phyloP scores from a whole-genome alignment of 2,329 filamentous ascomycete genomes.

The Calonectria crousiana region DNA sequence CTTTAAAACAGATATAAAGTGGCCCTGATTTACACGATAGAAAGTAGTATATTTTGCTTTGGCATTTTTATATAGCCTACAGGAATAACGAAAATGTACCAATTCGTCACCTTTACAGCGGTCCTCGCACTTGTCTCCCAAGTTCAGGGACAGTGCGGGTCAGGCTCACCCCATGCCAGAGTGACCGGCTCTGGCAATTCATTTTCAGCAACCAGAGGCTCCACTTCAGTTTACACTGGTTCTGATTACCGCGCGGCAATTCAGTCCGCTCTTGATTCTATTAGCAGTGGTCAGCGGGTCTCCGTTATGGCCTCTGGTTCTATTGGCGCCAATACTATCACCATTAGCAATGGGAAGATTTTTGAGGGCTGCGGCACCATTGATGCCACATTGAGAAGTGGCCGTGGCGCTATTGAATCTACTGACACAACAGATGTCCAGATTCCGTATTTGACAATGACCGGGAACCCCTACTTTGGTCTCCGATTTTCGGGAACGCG shows the following conservation, averaged over 20 bases:
- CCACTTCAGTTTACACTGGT: conserved; percentile 62
- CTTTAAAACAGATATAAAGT: neutral
- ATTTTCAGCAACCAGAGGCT: conserved; percentile 59
- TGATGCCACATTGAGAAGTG: conserved; percentile 55
- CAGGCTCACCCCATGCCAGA: conserved; percentile 58
- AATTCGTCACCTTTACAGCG: conserved; percentile 51
- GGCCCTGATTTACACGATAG: neutral
- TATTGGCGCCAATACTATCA: conserved; percentile 66
- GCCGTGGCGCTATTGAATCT: conserved; percentile 67
- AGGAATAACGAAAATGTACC: conserved; percentile 48
- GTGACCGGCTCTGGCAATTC: conserved; percentile 60
- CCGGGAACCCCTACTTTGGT: conserved; percentile 69
- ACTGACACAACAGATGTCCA: conserved; percentile 60
- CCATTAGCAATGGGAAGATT: conserved; percentile 64
- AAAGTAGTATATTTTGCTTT: neutral
- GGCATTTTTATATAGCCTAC: neutral
- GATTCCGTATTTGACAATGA: conserved; percentile 69
- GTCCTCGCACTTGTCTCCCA: conserved; percentile 55
- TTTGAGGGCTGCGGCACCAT: conserved; percentile 72
- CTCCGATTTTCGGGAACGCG: conserved; percentile 66
- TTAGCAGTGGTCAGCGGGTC: conserved; percentile 64
- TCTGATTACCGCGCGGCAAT: conserved; percentile 67
- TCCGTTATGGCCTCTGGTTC: conserved; percentile 66
- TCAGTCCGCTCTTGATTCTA: conserved; percentile 65
- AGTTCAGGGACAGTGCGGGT: conserved; percentile 60